Conservation (phyloP, 208 protist genomes). For the Angomonas ambiguus region DNA sequence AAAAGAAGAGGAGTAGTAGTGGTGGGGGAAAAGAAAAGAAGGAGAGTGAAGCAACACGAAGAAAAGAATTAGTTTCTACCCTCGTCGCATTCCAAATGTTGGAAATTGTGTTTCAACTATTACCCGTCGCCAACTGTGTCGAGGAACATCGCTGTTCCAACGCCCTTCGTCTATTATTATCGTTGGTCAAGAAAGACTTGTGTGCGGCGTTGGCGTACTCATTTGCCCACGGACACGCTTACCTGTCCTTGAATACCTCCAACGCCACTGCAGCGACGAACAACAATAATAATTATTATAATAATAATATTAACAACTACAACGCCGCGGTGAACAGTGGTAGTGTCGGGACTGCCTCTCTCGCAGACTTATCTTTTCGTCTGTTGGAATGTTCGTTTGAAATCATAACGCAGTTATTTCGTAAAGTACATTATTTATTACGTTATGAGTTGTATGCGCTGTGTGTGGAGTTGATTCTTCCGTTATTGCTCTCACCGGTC, state of each 20-base stretch:
- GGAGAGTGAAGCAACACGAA: neutral
- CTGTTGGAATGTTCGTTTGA: slow-evolving; percentile 12
- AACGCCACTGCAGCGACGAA: neutral
- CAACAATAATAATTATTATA: neutral
- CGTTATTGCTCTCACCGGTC: slow-evolving; percentile 48
- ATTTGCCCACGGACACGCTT: no score
- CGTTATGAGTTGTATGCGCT: slow-evolving; percentile 63
- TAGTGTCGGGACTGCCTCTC: no score
- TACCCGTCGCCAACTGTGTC: slow-evolving; percentile 68
- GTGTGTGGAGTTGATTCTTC: slow-evolving; percentile 59
- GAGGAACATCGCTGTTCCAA: slow-evolving; percentile 61
- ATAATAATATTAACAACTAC: slow-evolving; percentile 1
- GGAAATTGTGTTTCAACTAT: slow-evolving; percentile 34
- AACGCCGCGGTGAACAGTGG: slow-evolving; percentile 34
- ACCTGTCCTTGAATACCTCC: neutral
- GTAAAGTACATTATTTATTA: slow-evolving; percentile 72
- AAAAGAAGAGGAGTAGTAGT: neutral
- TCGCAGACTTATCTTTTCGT: neutral
- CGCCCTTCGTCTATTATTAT: slow-evolving; percentile 59
- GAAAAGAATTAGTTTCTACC: no score
- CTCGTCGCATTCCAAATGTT: slow-evolving; percentile 59
- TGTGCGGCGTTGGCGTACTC: no score
- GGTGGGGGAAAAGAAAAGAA: neutral
- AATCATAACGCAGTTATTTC: slow-evolving; percentile 48
- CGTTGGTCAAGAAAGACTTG: slow-evolving; percentile 53